Base-by-base conservation (phyloP, 2,329 filamentous ascomycete species). In the Raffaelea deltoideospora region DNA sequence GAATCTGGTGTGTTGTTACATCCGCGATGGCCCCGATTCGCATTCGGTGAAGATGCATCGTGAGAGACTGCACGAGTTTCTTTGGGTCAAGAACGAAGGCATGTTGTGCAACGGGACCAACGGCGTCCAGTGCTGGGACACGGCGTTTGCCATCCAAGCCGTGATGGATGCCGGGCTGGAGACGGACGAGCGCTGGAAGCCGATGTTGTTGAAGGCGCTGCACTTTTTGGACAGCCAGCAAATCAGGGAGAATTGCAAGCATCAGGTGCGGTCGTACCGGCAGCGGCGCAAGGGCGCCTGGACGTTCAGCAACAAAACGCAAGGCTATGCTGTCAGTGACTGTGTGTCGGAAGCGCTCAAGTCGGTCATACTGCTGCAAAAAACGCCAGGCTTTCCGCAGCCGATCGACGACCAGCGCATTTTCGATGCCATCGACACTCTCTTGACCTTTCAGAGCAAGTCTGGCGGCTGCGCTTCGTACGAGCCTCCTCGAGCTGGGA, bases 121-220 rank as follows among this genome's bases (percentile, higher is more conserved):
- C 47, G 90, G 90, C n/a, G 87, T 96, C 2, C 90, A 98, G 56
- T 81, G 77, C 45, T 98, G 90, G 90, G 90, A 98, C 53, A 98
- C 90, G 0, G 72, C 86, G 1, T 96, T 96, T 52, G 62, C 79
- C 15, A 84, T 95, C 24, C 86, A 94, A 55, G 79, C 83, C 1
- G 72, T 83, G 6, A 71, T 84, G 36, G 82, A 84, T 34, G 77
- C 83, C 7, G 85, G 82, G 0, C 69, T 95, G 20, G 77, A 80
- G n/a, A 61, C 76, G 22, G 75, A 92, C 33, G 65, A 76, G 11
- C 75, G 78, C 48, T 95, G 83, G 75, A 72, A 69, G 28, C 76
- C 80, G 0, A 92, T 95, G 81, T 67, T 98, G 21, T 67, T 67
- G 8, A 86, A 81, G 51, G 84, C 86, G 0, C 67, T 96, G 2